A percentile compares a stretch with the other conserved stretches of the same genome.
Evolutionary conservation across 1,284 basidiomycete genomes (phyloP).

Genomic region (Albatrellus sp.): DNA sequence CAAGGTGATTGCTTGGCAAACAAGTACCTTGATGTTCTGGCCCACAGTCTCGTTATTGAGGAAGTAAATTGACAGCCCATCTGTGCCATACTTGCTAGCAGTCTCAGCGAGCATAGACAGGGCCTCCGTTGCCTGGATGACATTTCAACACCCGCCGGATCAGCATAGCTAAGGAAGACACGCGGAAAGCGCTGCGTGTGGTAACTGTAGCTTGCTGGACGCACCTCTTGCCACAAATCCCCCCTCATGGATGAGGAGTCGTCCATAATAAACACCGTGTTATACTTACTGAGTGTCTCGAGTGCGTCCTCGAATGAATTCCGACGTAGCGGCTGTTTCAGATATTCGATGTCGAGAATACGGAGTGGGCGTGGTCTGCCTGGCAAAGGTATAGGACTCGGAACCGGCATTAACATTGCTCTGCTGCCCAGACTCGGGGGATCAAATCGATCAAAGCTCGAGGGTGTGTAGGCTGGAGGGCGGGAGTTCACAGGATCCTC

Average conservation of each 20-base stretch:
- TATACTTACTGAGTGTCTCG: constrained; percentile 28
- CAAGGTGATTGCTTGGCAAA: not conserved
- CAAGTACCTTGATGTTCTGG: not conserved
- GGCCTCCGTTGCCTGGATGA: constrained; percentile 14
- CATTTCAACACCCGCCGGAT: constrained; percentile 25
- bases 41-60: not conserved
- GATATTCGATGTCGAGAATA: constrained; percentile 8
- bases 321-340: constrained; percentile 16
- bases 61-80: not conserved
- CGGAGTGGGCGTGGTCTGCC: not conserved
- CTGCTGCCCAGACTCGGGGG: no score
- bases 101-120: not conserved
- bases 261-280: constrained; percentile 44
- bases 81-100: not conserved
- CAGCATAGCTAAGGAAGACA: no score
- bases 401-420: no score
- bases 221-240: constrained; percentile 31
- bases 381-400: no score
- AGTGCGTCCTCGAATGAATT: constrained; percentile 28
- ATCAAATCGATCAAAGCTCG: no score
- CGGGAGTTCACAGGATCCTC: no score
- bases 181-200: constrained; percentile 7
- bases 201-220: constrained; percentile 15
- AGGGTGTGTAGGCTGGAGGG: no score
- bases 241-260: constrained; percentile 47